Percentiles rank a stretch among this genome's conserved stretches.
Conservation (phyloP, 2,329 filamentous ascomycete species). For the Hymenoscyphus repandus region DNA sequence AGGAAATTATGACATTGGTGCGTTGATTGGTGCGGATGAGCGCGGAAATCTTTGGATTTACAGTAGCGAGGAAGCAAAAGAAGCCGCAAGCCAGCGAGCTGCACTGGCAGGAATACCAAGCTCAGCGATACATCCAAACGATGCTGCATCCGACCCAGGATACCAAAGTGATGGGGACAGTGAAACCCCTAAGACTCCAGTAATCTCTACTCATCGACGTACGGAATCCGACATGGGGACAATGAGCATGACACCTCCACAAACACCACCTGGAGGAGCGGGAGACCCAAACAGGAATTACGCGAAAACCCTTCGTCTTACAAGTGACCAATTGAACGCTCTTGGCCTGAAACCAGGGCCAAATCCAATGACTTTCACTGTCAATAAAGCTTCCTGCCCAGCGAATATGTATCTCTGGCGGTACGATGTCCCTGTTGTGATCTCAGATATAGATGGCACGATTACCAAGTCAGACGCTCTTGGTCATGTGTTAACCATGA, state of each 20-base stretch:
- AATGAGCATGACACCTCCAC: slow-evolving; percentile 55
- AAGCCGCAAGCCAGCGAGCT: slow-evolving; percentile 68
- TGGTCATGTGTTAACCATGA: slow-evolving; percentile 92
- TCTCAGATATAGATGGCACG: slow-evolving; percentile 97
- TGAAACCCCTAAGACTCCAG: slow-evolving; percentile 45
- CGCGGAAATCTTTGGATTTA: slow-evolving; percentile 99
- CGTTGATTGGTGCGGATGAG: slow-evolving; percentile 90
- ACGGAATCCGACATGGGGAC: slow-evolving; percentile 62
- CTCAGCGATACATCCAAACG: slow-evolving; percentile 33
- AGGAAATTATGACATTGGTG: slow-evolving; percentile 92
- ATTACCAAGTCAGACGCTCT: slow-evolving; percentile 97
- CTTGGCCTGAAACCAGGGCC: slow-evolving; percentile 77
- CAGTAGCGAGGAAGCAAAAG: slow-evolving; percentile 93
- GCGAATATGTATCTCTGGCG: slow-evolving; percentile 94
- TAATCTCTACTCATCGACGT: slow-evolving; percentile 44
- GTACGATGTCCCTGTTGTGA: slow-evolving; percentile 86
- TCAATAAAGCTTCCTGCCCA: slow-evolving; percentile 87
- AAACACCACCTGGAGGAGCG: slow-evolving; percentile 58
- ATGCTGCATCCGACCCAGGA: slow-evolving; percentile 85
- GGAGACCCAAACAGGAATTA: slow-evolving; percentile 80
- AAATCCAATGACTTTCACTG: slow-evolving; percentile 92
- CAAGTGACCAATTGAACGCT: slow-evolving; percentile 89
- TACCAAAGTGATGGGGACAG: slow-evolving; percentile 86
- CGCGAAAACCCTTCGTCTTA: slow-evolving; percentile 91
- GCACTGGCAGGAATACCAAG: slow-evolving; percentile 42